phyloP scores from a whole-genome alignment of 345 rosid species.

The Camelina hispida region DNA sequence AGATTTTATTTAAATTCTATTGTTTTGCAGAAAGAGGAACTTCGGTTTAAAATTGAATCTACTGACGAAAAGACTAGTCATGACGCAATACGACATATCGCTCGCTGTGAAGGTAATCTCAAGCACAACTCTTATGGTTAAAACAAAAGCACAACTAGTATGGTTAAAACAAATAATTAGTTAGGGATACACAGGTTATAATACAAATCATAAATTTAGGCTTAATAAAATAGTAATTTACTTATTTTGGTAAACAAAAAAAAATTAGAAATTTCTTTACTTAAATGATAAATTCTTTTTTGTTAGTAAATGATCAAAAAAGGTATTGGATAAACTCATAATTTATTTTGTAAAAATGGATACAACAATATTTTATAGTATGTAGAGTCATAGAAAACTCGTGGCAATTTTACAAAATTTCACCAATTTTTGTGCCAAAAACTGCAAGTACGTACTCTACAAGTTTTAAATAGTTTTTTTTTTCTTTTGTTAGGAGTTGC shows the following conservation, averaged over 20 bases:
- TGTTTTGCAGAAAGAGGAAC: constrained; percentile 5
- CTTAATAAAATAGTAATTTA: background rate
- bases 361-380: no score
- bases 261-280: background rate
- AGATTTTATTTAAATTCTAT: background rate
- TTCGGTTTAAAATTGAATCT: background rate
- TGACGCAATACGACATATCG: background rate
- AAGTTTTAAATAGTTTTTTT: no score
- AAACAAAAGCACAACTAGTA: background rate
- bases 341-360: no score
- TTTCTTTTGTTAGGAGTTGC: no score
- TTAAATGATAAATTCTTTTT: no score
- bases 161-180: background rate
- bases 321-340: background rate
- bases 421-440: no score
- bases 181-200: background rate
- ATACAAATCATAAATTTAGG: no score
- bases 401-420: no score
- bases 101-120: constrained; percentile 6
- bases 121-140: background rate
- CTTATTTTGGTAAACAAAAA: background rate
- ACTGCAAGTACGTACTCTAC: no score
- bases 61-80: background rate
- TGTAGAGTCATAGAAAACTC: no score
- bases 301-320: no score